Percentiles rank a stretch among this genome's conserved stretches.
Evolutionary conservation across 768 basidiomycete genomes (phyloP).

Genomic region (Pleurotus djamor): DNA sequence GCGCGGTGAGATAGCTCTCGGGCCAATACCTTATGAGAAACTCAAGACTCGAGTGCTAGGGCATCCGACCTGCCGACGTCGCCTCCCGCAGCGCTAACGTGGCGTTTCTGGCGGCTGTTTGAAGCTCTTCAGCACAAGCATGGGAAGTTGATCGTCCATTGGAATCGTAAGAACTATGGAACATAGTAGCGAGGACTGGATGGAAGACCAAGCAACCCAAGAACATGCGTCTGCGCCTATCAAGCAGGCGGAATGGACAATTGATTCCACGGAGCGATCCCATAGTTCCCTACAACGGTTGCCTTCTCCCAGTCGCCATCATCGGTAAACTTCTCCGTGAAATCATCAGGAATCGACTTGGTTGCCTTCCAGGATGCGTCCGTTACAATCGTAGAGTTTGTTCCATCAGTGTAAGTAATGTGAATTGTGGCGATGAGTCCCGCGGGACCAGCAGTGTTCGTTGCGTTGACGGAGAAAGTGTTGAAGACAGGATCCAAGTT

Average conservation of each 20-base stretch:
- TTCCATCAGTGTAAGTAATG: conserved; percentile 27
- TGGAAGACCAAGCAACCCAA: no score
- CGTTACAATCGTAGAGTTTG: conserved; percentile 23
- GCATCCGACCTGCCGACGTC: no score
- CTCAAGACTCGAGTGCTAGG: no score
- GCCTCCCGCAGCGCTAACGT: no score
- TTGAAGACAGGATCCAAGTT: conserved; percentile 21
- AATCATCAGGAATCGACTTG: conserved; percentile 19
- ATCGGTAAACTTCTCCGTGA: conserved; percentile 24
- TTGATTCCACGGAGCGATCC: neutral
- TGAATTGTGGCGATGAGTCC: conserved; percentile 26
- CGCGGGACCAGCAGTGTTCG: conserved; percentile 19
- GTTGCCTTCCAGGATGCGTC: conserved; percentile 26
- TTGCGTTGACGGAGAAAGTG: conserved; percentile 27
- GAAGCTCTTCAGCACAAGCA: no score
- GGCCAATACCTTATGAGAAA: no score
- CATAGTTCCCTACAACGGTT: conserved; percentile 10
- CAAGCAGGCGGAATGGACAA: neutral
- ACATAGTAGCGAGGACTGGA: no score
- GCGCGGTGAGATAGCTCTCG: no score
- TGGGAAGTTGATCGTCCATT: no score
- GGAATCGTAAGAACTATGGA: no score
- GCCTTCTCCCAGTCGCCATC: conserved; percentile 26
- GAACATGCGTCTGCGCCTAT: neutral
- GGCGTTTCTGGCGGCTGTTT: no score